Evolutionary conservation across 176 grass and related monocot genomes (phyloP).

Genomic region (Tillandsia fasciculata): DNA sequence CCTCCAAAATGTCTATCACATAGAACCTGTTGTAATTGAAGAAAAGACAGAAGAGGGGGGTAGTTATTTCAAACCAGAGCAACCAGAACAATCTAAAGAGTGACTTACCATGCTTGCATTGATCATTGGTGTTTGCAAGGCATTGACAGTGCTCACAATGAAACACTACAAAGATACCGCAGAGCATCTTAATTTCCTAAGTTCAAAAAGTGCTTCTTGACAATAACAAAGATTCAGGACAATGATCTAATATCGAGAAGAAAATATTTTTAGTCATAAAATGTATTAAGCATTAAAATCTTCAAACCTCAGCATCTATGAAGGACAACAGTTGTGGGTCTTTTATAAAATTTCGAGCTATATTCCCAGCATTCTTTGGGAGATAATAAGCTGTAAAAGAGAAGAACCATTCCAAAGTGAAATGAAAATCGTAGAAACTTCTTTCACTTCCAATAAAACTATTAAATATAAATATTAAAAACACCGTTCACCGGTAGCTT

Average conservation of each 20-base stretch:
- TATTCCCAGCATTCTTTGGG: conserved; percentile 88
- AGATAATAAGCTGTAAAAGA: conserved; percentile 75
- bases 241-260: conserved; percentile 1
- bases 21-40: conserved; percentile 58
- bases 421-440: conserved; percentile 10
- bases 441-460: neutral
- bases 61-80: conserved; percentile 3
- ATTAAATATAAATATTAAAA: neutral
- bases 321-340: conserved; percentile 88
- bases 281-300: conserved; percentile 42
- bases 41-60: conserved; percentile 24
- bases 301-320: conserved; percentile 94
- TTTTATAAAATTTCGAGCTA: conserved; percentile 94
- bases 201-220: conserved; percentile 2
- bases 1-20: conserved; percentile 96
- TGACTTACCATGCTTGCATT: conserved; percentile 90
- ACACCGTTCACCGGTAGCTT: too few species aligned
- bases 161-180: conserved; percentile 61
- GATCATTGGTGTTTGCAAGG: conserved; percentile 94
- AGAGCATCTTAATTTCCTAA: conserved; percentile 12
- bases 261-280: conserved; percentile 10
- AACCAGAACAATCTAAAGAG: conserved; percentile 9
- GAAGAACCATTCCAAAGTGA: neutral
- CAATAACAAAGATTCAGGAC: neutral
- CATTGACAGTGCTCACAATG: conserved; percentile 93